Base-by-base conservation (phyloP, 257 asterid genomes). In the Solanum neorickii region DNA sequence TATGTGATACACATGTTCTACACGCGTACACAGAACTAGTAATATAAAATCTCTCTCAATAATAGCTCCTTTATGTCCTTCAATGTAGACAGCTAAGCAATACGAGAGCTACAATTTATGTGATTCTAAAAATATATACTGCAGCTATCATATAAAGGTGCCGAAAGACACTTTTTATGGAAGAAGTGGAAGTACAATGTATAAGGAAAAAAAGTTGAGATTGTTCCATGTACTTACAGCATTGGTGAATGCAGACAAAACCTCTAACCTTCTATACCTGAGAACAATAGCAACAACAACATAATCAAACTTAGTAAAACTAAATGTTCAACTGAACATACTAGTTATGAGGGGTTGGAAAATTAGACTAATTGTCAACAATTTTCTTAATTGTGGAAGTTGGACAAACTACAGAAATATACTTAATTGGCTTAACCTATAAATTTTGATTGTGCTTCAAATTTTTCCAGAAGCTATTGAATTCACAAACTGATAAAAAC, bases 181-280 rank as follows among this genome's bases (percentile, higher is more conserved):
- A 46, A 78, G 12, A 27, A 46, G 23, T 76, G 27, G 66, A 78
- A 78, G 66, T 47, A 31, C 73, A 39, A 86, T 33, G 83, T 56
- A 20, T n/a, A 85, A 42, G 49, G 74, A 86, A 52, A 41, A 85
- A 85, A 33, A 86, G 18, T 59, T 20, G 70, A 41, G 66, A 72
- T 86, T 31, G 87, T 75, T 84, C 86, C 76, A 85, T 87, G 90
- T 85, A 93, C 99, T 94, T 96, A 96, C 99, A 93, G 98, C 96
- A 88, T 96, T 96, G 91, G 99, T 96, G 89, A 96, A 96, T 87
- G 98, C 98, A 78, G 99, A 89, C 90, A 96, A 91, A 88, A 96
- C 95, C 92, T 96, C 99, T 39, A 96, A 93, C 91, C 99, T 93
- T 88, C 90, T 93, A 93, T 93, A 95, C 94, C 96, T 96, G 94